These are phyloP conservation scores for Voacanga thouarsii DNA, from an alignment of 257 asterid species.

Conservation along the genomic window DNA sequence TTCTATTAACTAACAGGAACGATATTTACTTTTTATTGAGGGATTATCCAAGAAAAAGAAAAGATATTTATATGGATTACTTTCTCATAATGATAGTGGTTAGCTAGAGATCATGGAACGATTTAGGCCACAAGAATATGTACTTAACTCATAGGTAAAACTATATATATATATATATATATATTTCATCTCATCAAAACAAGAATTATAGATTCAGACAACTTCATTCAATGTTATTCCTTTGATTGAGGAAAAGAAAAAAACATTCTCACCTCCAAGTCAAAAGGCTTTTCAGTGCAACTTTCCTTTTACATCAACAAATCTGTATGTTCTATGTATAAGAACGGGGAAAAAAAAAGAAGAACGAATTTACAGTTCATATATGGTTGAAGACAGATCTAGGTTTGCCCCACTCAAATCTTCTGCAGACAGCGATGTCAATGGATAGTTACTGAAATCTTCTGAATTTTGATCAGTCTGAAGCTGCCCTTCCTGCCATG, in stretches of 20 bases:
- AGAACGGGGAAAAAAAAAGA: neutral
- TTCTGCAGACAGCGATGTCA: slow-evolving; percentile 46
- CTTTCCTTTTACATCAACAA: slow-evolving; percentile 25
- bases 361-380: slow-evolving; percentile 29
- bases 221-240: slow-evolving; percentile 10
- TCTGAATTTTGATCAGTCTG: slow-evolving; percentile 29
- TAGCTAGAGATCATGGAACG: slow-evolving; percentile 9
- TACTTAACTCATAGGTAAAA: neutral
- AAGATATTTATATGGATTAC: neutral
- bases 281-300: slow-evolving; percentile 7
- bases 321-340: slow-evolving; percentile 17
- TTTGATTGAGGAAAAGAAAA: neutral
- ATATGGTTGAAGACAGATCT: slow-evolving; percentile 41
- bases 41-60: too few relatives aligned
- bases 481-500: slow-evolving; percentile 26
- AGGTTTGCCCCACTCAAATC: slow-evolving; percentile 35
- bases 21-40: too few relatives aligned
- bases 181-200: slow-evolving; percentile 20
- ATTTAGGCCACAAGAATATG: slow-evolving; percentile 14
- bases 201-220: slow-evolving; percentile 22
- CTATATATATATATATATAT: too few relatives aligned
- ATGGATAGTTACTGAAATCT: slow-evolving; percentile 42
- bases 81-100: slow-evolving; percentile 1
- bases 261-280: slow-evolving; percentile 27
- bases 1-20: too few relatives aligned